A percentile compares a stretch with the other conserved stretches of the same genome.
Evolutionary conservation across 78 protist species (phyloP).

Genomic region (Dictyostelium capitatum): DNA sequence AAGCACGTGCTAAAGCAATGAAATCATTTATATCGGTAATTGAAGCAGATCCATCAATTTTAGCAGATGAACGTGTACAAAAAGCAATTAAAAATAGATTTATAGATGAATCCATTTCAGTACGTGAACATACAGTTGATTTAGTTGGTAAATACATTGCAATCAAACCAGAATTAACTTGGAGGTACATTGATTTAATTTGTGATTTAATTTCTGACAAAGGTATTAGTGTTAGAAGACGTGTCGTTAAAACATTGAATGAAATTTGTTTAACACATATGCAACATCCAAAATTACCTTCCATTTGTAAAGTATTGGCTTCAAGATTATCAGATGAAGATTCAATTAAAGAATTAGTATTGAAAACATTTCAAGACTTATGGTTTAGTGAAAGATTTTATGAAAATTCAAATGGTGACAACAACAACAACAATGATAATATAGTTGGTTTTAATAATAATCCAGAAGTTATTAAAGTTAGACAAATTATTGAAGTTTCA

Average conservation of each 20-base stretch:
- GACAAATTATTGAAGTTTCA: conserved; percentile 62
- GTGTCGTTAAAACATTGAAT: conserved; percentile 64
- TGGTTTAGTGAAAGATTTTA: conserved; percentile 56
- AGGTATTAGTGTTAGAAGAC: conserved; percentile 77
- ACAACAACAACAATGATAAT: not conserved
- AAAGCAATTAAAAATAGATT: conserved; percentile 57
- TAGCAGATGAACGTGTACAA: conserved; percentile 65
- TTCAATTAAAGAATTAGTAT: conserved; percentile 32
- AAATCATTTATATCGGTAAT: conserved; percentile 52
- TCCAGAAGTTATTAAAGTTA: conserved; percentile 18
- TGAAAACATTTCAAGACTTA: conserved; percentile 65
- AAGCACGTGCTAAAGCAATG: conserved; percentile 78
- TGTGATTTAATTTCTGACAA: conserved; percentile 53
- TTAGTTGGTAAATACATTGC: conserved; percentile 63
- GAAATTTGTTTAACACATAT: conserved; percentile 51
- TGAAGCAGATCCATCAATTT: conserved; percentile 70
- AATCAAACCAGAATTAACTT: conserved; percentile 49
- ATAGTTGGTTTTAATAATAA: not conserved
- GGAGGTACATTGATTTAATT: conserved; percentile 52
- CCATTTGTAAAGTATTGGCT: conserved; percentile 32
- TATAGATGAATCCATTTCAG: conserved; percentile 64
- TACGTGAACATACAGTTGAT: conserved; percentile 78
- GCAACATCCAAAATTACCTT: conserved; percentile 63
- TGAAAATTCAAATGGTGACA: not conserved
- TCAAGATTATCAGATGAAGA: conserved; percentile 54